phyloP scores from a whole-genome alignment of 495 filamentous ascomycete species.

The Talaromyces stipitatus region DNA sequence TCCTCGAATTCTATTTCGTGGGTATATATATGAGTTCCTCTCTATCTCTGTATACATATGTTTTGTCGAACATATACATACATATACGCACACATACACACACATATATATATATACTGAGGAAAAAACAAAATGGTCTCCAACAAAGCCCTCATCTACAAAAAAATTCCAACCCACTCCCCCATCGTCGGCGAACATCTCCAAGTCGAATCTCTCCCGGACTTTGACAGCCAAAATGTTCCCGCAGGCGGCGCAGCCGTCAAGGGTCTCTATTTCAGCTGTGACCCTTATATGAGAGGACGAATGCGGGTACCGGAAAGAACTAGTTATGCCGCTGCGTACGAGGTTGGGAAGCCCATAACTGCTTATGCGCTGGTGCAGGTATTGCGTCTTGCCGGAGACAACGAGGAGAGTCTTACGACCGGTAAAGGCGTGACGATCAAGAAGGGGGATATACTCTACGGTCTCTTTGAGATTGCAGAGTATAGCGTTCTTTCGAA shows the following conservation, averaged over 20 bases:
- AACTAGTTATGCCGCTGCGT: slow-evolving; percentile 62
- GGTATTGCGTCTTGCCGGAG: slow-evolving; percentile 57
- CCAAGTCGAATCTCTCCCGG: slow-evolving; percentile 49
- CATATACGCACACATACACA: too few relatives aligned
- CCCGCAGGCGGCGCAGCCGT: slow-evolving; percentile 63
- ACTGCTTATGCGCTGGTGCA: slow-evolving; percentile 48
- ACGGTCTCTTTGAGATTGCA: slow-evolving; percentile 50
- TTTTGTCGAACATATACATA: background rate
- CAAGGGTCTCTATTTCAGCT: slow-evolving; percentile 70
- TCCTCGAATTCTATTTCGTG: background rate
- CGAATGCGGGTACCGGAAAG: slow-evolving; percentile 41
- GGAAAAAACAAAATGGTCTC: slow-evolving; percentile 15
- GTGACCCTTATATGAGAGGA: slow-evolving; percentile 85
- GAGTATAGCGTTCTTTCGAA: slow-evolving; percentile 38
- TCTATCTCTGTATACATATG: background rate
- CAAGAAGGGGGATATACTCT: slow-evolving; percentile 56
- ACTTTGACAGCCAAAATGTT: slow-evolving; percentile 56
- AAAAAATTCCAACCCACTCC: slow-evolving; percentile 57
- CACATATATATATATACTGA: background rate
- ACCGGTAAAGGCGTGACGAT: background rate
- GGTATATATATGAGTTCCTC: background rate
- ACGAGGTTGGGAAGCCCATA: slow-evolving; percentile 48
- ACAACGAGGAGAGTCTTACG: slow-evolving; percentile 31
- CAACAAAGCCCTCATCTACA: slow-evolving; percentile 84
- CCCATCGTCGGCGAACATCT: slow-evolving; percentile 71